These are phyloP conservation scores for Porphyrellus cyaneotinctus DNA, from an alignment of 768 basidiomycete genomes.

Conservation along the genomic window DNA sequence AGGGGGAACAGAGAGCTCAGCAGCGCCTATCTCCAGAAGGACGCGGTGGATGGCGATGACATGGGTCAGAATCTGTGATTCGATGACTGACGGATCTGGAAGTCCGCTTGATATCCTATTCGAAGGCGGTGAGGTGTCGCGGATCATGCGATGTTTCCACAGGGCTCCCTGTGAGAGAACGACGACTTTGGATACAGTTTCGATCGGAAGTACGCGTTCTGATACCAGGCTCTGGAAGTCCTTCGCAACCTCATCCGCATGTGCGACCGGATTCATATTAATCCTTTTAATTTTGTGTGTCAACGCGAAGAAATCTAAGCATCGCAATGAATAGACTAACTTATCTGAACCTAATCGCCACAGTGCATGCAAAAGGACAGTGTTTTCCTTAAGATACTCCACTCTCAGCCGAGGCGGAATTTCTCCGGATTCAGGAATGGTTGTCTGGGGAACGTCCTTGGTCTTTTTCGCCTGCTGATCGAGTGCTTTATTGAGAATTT, in stretches of 20 bases:
- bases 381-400: constrained; percentile 65
- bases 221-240: constrained; percentile 61
- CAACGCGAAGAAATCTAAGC: neutral
- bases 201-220: constrained; percentile 67
- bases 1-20: constrained; percentile 54
- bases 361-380: constrained; percentile 74
- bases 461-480: constrained; percentile 51
- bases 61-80: constrained; percentile 65
- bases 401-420: constrained; percentile 50
- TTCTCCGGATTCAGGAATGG: constrained; percentile 29
- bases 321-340: constrained; percentile 37
- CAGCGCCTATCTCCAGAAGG: constrained; percentile 61
- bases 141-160: constrained; percentile 80
- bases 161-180: constrained; percentile 76
- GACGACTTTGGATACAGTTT: constrained; percentile 70
- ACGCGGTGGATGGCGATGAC: constrained; percentile 59
- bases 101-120: constrained; percentile 24
- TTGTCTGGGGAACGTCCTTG: constrained; percentile 36
- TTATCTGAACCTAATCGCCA: constrained; percentile 56
- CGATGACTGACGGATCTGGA: constrained; percentile 39
- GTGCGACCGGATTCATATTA: constrained; percentile 46
- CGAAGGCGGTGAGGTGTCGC: constrained; percentile 37
- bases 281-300: constrained; percentile 2
- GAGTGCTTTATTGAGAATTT: constrained; percentile 61
- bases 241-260: constrained; percentile 45